Evolutionary conservation across 2,329 filamentous ascomycete species (phyloP).

Genomic region (Tolypocladium ovalisporum): DNA sequence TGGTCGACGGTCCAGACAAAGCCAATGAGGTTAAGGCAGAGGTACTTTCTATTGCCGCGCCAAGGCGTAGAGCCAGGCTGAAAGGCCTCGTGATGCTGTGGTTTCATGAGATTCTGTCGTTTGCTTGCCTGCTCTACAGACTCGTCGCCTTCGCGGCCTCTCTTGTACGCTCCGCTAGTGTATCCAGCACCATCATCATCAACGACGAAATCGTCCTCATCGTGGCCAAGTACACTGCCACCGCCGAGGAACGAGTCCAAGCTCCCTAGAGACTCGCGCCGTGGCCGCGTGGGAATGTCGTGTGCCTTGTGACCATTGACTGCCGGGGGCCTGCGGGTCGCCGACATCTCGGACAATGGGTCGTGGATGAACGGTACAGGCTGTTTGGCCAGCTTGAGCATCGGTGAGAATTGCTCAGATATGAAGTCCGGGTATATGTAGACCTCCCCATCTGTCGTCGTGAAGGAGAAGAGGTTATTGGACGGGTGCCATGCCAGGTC

Average conservation of each 20-base stretch:
- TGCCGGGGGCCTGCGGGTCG: conserved; percentile 45
- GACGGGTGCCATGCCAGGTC: conserved; percentile 85
- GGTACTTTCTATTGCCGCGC: conserved; percentile 86
- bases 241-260: conserved; percentile 72
- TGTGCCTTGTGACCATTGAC: conserved; percentile 43
- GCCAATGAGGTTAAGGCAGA: conserved; percentile 86
- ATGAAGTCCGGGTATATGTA: conserved; percentile 75
- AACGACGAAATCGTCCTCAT: conserved; percentile 74
- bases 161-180: conserved; percentile 45
- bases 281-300: conserved; percentile 33
- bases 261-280: conserved; percentile 60
- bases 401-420: conserved; percentile 41
- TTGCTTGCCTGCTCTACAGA: conserved; percentile 34
- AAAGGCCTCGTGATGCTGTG: conserved; percentile 72
- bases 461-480: conserved; percentile 82
- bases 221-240: conserved; percentile 39
- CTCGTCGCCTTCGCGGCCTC: conserved; percentile 39
- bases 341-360: conserved; percentile 57
- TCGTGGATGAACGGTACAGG: conserved; percentile 81
- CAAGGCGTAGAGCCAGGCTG: conserved; percentile 93
- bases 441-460: conserved; percentile 83
- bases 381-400: conserved; percentile 51
- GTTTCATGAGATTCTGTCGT: conserved; percentile 37
- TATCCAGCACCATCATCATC: conserved; percentile 96
- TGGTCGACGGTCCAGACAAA: conserved; percentile 97